Conservation (phyloP, 1,284 basidiomycete genomes). For the Coniferiporia weirii region DNA sequence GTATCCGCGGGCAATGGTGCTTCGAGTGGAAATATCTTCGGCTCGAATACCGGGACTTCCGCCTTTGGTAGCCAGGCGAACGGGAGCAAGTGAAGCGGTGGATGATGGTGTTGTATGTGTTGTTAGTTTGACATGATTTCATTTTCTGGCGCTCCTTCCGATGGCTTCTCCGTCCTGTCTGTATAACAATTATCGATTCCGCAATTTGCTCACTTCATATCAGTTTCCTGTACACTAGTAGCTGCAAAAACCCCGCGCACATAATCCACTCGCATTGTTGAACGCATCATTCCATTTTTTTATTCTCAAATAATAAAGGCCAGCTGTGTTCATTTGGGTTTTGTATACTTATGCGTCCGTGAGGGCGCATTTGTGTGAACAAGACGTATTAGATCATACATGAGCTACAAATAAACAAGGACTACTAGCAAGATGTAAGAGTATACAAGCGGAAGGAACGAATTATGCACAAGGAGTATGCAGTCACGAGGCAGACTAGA, state of each 20-base stretch:
- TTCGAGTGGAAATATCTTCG: not conserved
- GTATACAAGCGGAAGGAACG: not conserved
- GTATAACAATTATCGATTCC: not conserved
- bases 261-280: not conserved
- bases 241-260: not conserved
- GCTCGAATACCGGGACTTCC: not conserved
- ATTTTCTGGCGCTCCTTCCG: not conserved
- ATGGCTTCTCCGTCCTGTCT: not conserved
- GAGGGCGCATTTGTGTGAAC: no score
- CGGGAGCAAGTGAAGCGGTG: not conserved
- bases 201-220: not conserved
- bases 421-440: not conserved
- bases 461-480: not conserved
- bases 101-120: not conserved
- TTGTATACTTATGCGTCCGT: no score
- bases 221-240: not conserved
- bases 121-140: not conserved
- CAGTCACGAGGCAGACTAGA: not conserved
- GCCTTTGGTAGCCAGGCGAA: not conserved
- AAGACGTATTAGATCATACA: not conserved
- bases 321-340: no score
- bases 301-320: not conserved
- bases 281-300: not conserved
- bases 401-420: not conserved
- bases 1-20: not conserved